Evolutionary conservation across 345 rosid species (phyloP).

Genomic region (Combretum micranthum): DNA sequence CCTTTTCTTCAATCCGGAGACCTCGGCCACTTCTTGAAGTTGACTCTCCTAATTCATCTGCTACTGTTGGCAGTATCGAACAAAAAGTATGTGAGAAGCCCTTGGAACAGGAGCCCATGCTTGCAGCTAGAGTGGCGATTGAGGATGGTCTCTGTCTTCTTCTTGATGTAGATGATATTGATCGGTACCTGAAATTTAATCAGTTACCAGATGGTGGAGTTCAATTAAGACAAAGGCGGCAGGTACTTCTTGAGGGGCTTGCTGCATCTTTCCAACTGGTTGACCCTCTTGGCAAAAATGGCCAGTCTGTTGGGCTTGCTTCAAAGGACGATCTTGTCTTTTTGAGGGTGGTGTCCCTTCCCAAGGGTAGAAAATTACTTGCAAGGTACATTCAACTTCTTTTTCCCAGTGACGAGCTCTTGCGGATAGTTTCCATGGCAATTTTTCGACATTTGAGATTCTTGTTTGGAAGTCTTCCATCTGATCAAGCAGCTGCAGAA

Average conservation of each 20-base stretch:
- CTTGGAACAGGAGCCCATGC: constrained; percentile 93
- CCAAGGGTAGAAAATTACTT: constrained; percentile 87
- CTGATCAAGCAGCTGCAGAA: constrained; percentile 56
- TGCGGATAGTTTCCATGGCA: constrained; percentile 87
- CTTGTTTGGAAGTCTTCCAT: constrained; percentile 65
- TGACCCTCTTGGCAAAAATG: constrained; percentile 75
- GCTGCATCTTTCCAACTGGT: constrained; percentile 82
- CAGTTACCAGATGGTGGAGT: constrained; percentile 76
- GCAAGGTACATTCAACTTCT: constrained; percentile 78
- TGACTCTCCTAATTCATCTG: constrained; percentile 58
- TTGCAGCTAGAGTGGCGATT: constrained; percentile 87
- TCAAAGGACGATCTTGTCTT: constrained; percentile 75
- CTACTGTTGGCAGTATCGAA: constrained; percentile 31
- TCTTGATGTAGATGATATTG: constrained; percentile 90
- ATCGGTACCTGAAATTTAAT: constrained; percentile 72
- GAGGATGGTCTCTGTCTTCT: constrained; percentile 92
- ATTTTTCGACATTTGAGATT: constrained; percentile 85
- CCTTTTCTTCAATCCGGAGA: constrained; percentile 95
- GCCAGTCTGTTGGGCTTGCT: constrained; percentile 41
- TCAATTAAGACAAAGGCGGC: constrained; percentile 61
- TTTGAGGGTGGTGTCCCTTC: constrained; percentile 66
- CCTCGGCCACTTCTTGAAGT: constrained; percentile 98
- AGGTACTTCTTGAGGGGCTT: constrained; percentile 64
- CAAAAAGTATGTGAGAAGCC: constrained; percentile 65
- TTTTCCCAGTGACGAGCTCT: constrained; percentile 58